Conservation (phyloP, 257 asterid genomes). For the Cinchona pubescens region DNA sequence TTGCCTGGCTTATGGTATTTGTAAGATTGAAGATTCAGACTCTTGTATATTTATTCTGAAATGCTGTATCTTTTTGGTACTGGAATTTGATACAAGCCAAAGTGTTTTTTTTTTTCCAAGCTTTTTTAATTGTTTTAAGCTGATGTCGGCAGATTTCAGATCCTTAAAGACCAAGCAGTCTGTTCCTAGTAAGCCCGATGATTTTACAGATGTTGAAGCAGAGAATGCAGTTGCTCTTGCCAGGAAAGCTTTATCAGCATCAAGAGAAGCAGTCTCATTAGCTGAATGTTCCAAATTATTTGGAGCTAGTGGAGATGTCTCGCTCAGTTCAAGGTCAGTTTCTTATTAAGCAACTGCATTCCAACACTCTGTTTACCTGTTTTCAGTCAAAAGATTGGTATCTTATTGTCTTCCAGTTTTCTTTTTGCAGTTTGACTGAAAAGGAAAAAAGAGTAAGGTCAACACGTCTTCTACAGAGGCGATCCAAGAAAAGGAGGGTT, state of each 20-base stretch:
- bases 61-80: background rate
- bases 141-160: conserved; percentile 52
- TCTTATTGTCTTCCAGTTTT: conserved; percentile 21
- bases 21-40: conserved; percentile 60
- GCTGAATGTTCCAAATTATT: conserved; percentile 43
- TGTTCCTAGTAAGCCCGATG: conserved; percentile 29
- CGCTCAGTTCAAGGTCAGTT: conserved; percentile 41
- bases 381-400: conserved; percentile 11
- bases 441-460: conserved; percentile 57
- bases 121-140: conserved; percentile 10
- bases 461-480: conserved; percentile 71
- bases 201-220: conserved; percentile 39
- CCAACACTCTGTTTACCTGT: background rate
- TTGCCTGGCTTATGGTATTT: conserved; percentile 64
- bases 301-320: conserved; percentile 32
- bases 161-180: conserved; percentile 40
- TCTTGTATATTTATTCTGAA: conserved; percentile 11
- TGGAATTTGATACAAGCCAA: background rate
- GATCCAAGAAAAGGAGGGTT: conserved; percentile 50
- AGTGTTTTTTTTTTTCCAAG: background rate
- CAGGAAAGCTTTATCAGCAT: conserved; percentile 68
- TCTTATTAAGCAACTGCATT: conserved; percentile 14
- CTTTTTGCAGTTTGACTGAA: conserved; percentile 32
- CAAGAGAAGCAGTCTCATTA: conserved; percentile 60
- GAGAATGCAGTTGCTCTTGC: conserved; percentile 64